Base-by-base conservation (phyloP, 2,329 filamentous ascomycete genomes). In the Neocatenulostroma microsporum region DNA sequence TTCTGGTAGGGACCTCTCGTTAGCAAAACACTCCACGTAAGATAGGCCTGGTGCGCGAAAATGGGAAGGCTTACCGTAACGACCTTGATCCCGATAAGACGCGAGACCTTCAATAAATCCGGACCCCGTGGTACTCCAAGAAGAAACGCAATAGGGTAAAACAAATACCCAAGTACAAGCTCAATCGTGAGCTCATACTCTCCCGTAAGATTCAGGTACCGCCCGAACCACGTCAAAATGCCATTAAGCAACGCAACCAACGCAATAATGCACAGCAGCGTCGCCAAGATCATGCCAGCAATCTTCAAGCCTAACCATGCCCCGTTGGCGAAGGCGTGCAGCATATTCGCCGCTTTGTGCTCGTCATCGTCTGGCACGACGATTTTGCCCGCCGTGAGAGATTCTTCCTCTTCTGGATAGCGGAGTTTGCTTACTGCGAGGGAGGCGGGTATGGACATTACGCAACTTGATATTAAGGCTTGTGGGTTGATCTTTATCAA, bases 371-470 rank as follows among this genome's bases (percentile, higher is more conserved):
- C 81, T 2, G 86, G 85, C 18, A 94, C 75, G 27, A 89, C 78
- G 20, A 91, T 81, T 13, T 78, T 76, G 39, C 86, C 85, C 4
- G 84, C 81, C 0, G 87, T 94, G 23, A 94, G 69, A 0, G 85
- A 84, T 62, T 89, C 83, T 60, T 94, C 85, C 3, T 78, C 81
- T 65, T 94, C 88, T 3, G 88, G 88, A 60, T 82, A 94, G 39
- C 88, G 82, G 52, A 94, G 72, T 67, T 94, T 94, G 46, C 83
- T 89, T 43, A 91, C 80, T 34, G 87, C 87, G 11, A 95, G 72
- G 3, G 86, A 93, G 1, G 87, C 87, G 0, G 88, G 88, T 46
- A 94, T 94, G 51, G 82, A 88, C 88, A 95, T 95, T 60, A 94
- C 87, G 57, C 87, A 94, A 6, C 84, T 88, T 2, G 85, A 94